Evolutionary conservation across 2,329 filamentous ascomycete genomes (phyloP).

Genomic region (Chrysoporthe deuterocubensis): DNA sequence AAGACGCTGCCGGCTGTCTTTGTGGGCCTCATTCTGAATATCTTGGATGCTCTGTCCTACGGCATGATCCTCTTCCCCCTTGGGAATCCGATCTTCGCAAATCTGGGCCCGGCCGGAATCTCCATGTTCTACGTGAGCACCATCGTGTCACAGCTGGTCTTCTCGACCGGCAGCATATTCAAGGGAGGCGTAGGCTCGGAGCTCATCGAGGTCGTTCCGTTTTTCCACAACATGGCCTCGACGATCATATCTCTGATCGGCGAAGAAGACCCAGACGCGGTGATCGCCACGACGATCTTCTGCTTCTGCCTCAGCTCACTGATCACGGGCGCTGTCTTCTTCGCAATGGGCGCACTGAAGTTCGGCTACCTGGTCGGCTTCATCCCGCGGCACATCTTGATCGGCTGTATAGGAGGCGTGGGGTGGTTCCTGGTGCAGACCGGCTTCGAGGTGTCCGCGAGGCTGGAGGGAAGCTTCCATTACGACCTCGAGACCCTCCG

Average conservation of each 20-base stretch:
- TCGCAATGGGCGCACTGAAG: conserved; percentile 82
- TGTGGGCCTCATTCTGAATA: conserved; percentile 86
- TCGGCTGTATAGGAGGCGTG: conserved; percentile 96
- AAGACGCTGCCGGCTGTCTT: conserved; percentile 83
- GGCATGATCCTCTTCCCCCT: conserved; percentile 96
- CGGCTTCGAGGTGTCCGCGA: conserved; percentile 89
- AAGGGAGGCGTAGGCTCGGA: conserved; percentile 91
- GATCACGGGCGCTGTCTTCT: conserved; percentile 89
- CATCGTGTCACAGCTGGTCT: conserved; percentile 89
- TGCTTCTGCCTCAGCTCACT: conserved; percentile 90
- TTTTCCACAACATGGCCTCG: conserved; percentile 97
- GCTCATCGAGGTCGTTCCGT: conserved; percentile 97
- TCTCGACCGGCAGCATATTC: conserved; percentile 86
- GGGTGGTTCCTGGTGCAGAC: conserved; percentile 94
- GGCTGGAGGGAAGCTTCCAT: conserved; percentile 81
- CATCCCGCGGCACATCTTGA: conserved; percentile 93
- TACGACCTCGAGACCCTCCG: conserved; percentile 79
- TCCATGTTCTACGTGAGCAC: conserved; percentile 99
- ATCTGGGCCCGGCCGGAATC: conserved; percentile 89
- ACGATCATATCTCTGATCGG: conserved; percentile 82
- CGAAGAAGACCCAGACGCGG: conserved; percentile 77
- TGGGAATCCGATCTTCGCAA: conserved; percentile 81
- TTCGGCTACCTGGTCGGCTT: conserved; percentile 95
- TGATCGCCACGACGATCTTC: conserved; percentile 92
- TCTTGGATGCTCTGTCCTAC: conserved; percentile 93